phyloP scores from a whole-genome alignment of 2,329 filamentous ascomycete genomes.

The Didymella lethalis region DNA sequence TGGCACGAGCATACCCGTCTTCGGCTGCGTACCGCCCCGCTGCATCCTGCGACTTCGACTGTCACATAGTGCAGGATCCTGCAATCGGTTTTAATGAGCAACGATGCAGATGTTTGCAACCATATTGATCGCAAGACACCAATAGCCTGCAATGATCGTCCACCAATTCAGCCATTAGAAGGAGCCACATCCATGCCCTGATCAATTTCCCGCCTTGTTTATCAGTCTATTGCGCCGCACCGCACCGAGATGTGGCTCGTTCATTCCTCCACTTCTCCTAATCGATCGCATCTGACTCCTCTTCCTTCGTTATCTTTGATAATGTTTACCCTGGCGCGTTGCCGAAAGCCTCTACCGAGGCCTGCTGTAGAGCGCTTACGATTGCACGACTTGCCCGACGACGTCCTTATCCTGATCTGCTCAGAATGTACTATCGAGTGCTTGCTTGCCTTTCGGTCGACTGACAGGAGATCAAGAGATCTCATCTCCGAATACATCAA shows the following conservation, averaged over 20 bases:
- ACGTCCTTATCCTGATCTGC: conserved; percentile 42
- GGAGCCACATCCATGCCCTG: conserved; percentile 17
- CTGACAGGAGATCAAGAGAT: conserved; percentile 29
- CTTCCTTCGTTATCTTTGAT: not conserved
- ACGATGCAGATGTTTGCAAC: too few relatives aligned
- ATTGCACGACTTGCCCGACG: conserved; percentile 37
- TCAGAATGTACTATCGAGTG: conserved; percentile 42
- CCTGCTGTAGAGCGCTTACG: conserved; percentile 1
- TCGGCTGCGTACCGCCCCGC: not conserved
- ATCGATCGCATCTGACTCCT: not conserved
- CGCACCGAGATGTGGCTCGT: conserved; percentile 3
- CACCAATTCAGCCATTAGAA: conserved; percentile 5
- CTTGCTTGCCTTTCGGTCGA: conserved; percentile 34
- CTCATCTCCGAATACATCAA: conserved; percentile 38
- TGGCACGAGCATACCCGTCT: not conserved
- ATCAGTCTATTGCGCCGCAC: conserved; percentile 1
- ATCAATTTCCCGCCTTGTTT: conserved; percentile 13
- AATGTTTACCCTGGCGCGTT: conserved; percentile 13
- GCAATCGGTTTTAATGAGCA: not conserved
- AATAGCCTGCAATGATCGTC: conserved; percentile 10
- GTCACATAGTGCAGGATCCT: not conserved
- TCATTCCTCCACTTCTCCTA: not conserved
- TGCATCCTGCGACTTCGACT: not conserved
- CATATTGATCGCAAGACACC: not conserved
- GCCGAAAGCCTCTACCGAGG: not conserved